A percentile compares a stretch with the other conserved stretches of the same genome.
Conservation (phyloP, 805 yeast genomes). For the Wickerhamiella sergipiensis region DNA sequence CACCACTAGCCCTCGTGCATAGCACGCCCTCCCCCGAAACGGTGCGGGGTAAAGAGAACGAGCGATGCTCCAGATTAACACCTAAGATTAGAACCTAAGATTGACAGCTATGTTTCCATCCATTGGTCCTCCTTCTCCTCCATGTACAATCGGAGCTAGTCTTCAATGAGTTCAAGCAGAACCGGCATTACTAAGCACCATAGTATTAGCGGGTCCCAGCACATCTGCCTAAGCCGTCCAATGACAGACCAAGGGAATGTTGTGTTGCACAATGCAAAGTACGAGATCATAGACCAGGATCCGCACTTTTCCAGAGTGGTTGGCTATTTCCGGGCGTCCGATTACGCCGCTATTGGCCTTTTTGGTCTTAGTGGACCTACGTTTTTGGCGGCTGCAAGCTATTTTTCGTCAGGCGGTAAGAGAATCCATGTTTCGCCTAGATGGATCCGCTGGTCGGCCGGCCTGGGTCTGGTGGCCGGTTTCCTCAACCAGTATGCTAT, state of each 20-base stretch:
- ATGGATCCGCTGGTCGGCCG: constrained; percentile 45
- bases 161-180: too few species aligned
- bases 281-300: constrained; percentile 56
- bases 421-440: constrained; percentile 38
- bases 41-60: too few species aligned
- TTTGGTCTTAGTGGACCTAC: constrained; percentile 39
- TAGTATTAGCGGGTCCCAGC: not conserved
- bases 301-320: constrained; percentile 66
- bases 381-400: constrained; percentile 32
- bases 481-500: constrained; percentile 55
- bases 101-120: too few species aligned
- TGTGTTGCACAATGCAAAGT: constrained; percentile 19
- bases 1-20: too few species aligned
- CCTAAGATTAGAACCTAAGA: too few species aligned
- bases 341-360: constrained; percentile 39
- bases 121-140: too few species aligned
- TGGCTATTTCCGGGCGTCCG: constrained; percentile 55
- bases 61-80: too few species aligned
- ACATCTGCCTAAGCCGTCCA: constrained; percentile 1
- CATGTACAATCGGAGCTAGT: too few species aligned
- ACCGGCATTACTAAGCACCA: not conserved
- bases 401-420: constrained; percentile 37
- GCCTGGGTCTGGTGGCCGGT: constrained; percentile 60
- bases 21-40: too few species aligned
- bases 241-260: constrained; percentile 10